phyloP scores from a whole-genome alignment of 495 filamentous ascomycete genomes.

The Trichoderma virens region DNA sequence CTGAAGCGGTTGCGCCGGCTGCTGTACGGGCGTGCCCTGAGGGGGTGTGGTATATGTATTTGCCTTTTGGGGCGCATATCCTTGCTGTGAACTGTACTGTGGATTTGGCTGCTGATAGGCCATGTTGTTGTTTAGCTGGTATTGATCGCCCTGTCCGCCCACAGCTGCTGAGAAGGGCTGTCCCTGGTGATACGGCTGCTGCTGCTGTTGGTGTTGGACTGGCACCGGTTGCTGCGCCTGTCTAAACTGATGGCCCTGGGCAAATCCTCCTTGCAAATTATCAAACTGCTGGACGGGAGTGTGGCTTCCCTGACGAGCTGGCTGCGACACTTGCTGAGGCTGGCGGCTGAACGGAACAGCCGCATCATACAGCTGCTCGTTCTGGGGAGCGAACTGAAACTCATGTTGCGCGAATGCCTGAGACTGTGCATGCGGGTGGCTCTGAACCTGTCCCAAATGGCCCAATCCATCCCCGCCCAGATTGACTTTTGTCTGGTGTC shows the following conservation, averaged over 20 bases:
- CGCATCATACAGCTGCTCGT: conserved; percentile 5
- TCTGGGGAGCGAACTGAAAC: not conserved
- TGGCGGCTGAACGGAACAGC: not conserved
- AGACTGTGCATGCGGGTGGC: not conserved
- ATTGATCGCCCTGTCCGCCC: not conserved
- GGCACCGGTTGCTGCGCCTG: not conserved
- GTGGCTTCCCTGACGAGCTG: conserved; percentile 10
- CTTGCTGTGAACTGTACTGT: not conserved
- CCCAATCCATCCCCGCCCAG: not conserved
- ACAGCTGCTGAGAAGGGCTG: not conserved
- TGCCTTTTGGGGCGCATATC: not conserved
- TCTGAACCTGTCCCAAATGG: conserved; percentile 7
- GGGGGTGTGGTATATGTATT: conserved; percentile 11
- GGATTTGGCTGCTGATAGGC: conserved; percentile 5
- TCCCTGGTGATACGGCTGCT: conserved; percentile 11
- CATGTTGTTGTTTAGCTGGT: conserved; percentile 1
- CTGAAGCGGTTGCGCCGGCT: conserved; percentile 13
- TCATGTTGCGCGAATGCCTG: conserved; percentile 3
- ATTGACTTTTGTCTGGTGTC: conserved; percentile 8
- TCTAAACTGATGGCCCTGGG: not conserved
- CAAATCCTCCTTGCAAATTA: not conserved
- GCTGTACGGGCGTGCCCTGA: conserved; percentile 17
- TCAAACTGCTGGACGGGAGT: conserved; percentile 9
- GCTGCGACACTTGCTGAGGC: conserved; percentile 5
- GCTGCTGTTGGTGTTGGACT: conserved; percentile 17